Base-by-base conservation (phyloP, 345 rosid genomes). In the Camelina hispida region DNA sequence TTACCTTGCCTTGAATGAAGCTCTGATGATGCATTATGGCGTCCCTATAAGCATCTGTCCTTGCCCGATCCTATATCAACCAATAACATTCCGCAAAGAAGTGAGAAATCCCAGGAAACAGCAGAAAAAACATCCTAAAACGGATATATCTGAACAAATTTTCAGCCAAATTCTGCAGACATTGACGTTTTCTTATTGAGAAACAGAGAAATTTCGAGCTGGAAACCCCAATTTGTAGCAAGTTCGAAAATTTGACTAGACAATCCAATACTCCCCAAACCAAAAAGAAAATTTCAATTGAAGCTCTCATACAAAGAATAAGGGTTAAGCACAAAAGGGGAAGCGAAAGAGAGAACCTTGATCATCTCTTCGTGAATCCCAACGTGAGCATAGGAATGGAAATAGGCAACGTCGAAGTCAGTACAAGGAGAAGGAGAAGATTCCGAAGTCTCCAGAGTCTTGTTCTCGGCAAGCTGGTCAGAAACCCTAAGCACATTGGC, bases 321-420 rank as follows among this genome's bases (percentile, higher is more conserved):
- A 20, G 2, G 43, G 40, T 30, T 28, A 28, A 58, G 38, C 17
- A 44, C 30, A 72, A 28, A 5, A 35, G n/a, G 9, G 22, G 0
- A 72, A 53, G 66, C 3, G 44, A 35, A 3, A 30, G 55, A 20
- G 7, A 58, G 37, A 14, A 84, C 97, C 94, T 93, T 93, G 84
- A 93, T 88, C 98, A 91, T 93, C 82, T 93, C 97, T 81, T 91
- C 96, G 79, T 93, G 98, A 60, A 94, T 89, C 72, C 98, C 97
- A 13, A 89, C 85, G 74, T 93, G 98, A 66, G 98, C 96, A 53
- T 93, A 91, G 3, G 97, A 88, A 70, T 91, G 86, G 50, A 93
- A 89, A 78, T 91, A 93, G 32, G 96, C 97, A 69, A 82, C 82
- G 72, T 94, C 98, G 78, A 94, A 94, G 83, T 89, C 96, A 1